Percentiles rank a stretch among this genome's conserved stretches.
phyloP scores from a whole-genome alignment of 1,284 basidiomycete genomes.

The Gastroboletus turbinatus region DNA sequence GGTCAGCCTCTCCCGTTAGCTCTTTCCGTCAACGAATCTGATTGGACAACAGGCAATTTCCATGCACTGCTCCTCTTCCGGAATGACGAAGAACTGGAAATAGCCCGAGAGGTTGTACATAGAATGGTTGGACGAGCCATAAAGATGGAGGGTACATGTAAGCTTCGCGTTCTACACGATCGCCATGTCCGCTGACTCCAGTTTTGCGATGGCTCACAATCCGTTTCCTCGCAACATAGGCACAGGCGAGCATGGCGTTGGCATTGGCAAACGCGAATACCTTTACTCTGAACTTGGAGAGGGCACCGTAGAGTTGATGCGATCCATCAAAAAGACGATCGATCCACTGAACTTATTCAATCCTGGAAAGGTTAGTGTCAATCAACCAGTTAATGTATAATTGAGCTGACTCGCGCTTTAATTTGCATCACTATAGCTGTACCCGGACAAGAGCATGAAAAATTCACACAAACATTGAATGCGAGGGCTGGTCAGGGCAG shows the following conservation, averaged over 20 bases:
- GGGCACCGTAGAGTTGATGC: slow-evolving; percentile 85
- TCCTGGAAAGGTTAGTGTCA: slow-evolving; percentile 70
- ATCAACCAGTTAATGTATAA: neutral
- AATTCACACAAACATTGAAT: slow-evolving; percentile 7
- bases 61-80: slow-evolving; percentile 60
- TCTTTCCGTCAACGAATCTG: neutral
- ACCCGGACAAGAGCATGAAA: slow-evolving; percentile 30
- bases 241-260: slow-evolving; percentile 88
- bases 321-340: slow-evolving; percentile 72
- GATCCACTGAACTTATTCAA: slow-evolving; percentile 83
- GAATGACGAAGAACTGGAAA: slow-evolving; percentile 56
- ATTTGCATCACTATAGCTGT: slow-evolving; percentile 12
- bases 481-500: neutral
- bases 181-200: neutral
- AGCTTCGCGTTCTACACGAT: slow-evolving; percentile 16
- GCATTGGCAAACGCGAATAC: slow-evolving; percentile 79
- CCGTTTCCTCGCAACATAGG: slow-evolving; percentile 37
- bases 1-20: slow-evolving; percentile 44
- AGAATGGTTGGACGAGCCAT: slow-evolving; percentile 75
- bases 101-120: slow-evolving; percentile 54
- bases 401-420: neutral
- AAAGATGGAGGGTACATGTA: slow-evolving; percentile 75
- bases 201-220: neutral
- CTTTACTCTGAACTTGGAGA: slow-evolving; percentile 77
- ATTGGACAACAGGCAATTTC: slow-evolving; percentile 47